A percentile compares a stretch with the other conserved stretches of the same genome.
Evolutionary conservation across 768 basidiomycete species (phyloP).

Genomic region (Boletus rubropictus): DNA sequence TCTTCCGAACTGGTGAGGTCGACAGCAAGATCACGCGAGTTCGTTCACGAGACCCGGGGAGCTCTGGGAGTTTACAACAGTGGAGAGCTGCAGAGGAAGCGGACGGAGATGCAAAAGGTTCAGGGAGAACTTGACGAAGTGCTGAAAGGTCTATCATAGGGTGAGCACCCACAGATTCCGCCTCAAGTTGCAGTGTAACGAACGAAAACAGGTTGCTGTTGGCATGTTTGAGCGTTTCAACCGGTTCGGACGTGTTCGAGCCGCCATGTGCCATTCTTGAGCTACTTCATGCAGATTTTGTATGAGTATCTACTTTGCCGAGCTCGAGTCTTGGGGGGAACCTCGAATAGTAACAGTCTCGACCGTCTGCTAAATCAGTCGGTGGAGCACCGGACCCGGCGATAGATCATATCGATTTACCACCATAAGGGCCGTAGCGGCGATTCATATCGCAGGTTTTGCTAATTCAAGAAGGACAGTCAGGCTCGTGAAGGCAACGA

Average conservation of each 20-base stretch:
- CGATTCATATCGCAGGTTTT: conserved; percentile 11
- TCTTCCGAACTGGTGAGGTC: conserved; percentile 12
- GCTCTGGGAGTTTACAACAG: conserved; percentile 41
- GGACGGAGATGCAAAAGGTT: conserved; percentile 49
- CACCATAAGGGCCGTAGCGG: neutral
- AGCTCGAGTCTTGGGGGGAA: neutral
- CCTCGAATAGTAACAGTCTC: conserved; percentile 1
- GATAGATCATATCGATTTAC: conserved; percentile 20
- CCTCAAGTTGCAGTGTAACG: neutral
- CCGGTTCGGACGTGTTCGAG: neutral
- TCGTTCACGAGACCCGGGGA: conserved; percentile 50
- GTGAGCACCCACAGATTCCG: conserved; percentile 9
- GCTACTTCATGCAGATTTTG: neutral
- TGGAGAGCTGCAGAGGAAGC: conserved; percentile 50
- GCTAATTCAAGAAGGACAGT: conserved; percentile 20
- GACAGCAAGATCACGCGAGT: conserved; percentile 49
- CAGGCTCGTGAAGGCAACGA: conserved; percentile 20
- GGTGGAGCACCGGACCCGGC: neutral
- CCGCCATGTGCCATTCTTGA: neutral
- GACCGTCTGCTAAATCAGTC: conserved; percentile 1
- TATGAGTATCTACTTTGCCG: neutral
- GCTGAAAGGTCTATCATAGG: conserved; percentile 28
- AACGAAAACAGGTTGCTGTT: neutral
- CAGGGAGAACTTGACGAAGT: conserved; percentile 52
- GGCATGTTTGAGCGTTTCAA: neutral